These are phyloP conservation scores for Yamadazyma sp. DNA, from an alignment of 805 yeast species.

Conservation along the genomic window DNA sequence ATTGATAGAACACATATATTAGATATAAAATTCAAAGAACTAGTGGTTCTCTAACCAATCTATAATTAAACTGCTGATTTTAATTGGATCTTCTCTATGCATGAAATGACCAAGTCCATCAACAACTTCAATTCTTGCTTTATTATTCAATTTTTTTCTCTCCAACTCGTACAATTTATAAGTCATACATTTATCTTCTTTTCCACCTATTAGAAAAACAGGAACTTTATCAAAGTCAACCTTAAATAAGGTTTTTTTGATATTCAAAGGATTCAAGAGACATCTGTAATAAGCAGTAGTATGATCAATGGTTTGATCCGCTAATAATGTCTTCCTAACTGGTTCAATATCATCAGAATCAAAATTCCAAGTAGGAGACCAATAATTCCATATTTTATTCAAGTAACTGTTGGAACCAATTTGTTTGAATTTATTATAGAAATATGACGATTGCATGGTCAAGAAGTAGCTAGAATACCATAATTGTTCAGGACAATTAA, in stretches of 20 bases:
- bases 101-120: constrained; percentile 33
- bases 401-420: constrained; percentile 22
- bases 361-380: constrained; percentile 41
- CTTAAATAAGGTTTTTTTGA: constrained; percentile 18
- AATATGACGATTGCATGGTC: constrained; percentile 29
- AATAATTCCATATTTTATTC: constrained; percentile 30
- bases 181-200: constrained; percentile 39
- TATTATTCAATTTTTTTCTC: constrained; percentile 14
- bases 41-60: constrained; percentile 26
- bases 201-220: constrained; percentile 33
- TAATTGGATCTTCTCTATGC: constrained; percentile 36
- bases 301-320: constrained; percentile 26
- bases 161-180: constrained; percentile 24
- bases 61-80: constrained; percentile 21
- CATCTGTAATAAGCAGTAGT: constrained; percentile 40
- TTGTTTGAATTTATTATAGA: constrained; percentile 21
- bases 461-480: constrained; percentile 34
- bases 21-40: background rate
- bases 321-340: constrained; percentile 25
- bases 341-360: constrained; percentile 20
- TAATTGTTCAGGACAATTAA: constrained; percentile 32
- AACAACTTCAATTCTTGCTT: constrained; percentile 13
- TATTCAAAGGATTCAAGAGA: constrained; percentile 18
- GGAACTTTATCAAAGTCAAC: constrained; percentile 37
- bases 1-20: background rate